These are phyloP conservation scores for Gentiana straminea DNA, from an alignment of 257 asterid species.

Conservation along the genomic window DNA sequence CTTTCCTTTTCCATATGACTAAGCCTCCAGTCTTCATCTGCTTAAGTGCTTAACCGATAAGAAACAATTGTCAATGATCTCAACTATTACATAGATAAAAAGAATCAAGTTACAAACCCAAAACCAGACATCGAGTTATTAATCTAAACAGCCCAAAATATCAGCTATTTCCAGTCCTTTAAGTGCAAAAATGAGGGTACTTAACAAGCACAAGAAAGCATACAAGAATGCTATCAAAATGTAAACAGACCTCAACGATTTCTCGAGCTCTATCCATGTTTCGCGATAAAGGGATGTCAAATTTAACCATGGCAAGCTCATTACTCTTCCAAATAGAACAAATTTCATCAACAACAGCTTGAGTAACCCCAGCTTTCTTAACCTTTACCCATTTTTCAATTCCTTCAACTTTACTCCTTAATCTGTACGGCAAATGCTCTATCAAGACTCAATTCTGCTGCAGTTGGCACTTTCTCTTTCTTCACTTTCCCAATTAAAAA, in stretches of 20 bases:
- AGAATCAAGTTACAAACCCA: neutral
- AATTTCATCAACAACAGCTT: conserved; percentile 60
- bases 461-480: conserved; percentile 32
- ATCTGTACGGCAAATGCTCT: conserved; percentile 45
- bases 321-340: conserved; percentile 46
- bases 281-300: conserved; percentile 81
- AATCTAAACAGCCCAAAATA: too few relatives aligned
- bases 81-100: conserved; percentile 1
- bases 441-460: conserved; percentile 59
- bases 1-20: conserved; percentile 65
- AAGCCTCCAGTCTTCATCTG: conserved; percentile 82
- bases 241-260: too few relatives aligned
- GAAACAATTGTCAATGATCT: conserved; percentile 2
- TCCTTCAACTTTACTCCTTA: conserved; percentile 55
- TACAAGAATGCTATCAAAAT: too few relatives aligned
- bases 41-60: conserved; percentile 13
- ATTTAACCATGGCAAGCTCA: conserved; percentile 87
- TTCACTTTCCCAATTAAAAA: conserved; percentile 26
- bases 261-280: too few relatives aligned
- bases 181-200: too few relatives aligned
- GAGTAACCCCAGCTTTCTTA: conserved; percentile 86
- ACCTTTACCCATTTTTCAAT: conserved; percentile 80
- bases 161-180: too few relatives aligned
- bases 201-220: too few relatives aligned
- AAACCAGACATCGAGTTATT: too few relatives aligned